A percentile compares a stretch with the other conserved stretches of the same genome.
Conservation (phyloP, 2,329 filamentous ascomycete genomes). For the Talaromyces sp. region DNA sequence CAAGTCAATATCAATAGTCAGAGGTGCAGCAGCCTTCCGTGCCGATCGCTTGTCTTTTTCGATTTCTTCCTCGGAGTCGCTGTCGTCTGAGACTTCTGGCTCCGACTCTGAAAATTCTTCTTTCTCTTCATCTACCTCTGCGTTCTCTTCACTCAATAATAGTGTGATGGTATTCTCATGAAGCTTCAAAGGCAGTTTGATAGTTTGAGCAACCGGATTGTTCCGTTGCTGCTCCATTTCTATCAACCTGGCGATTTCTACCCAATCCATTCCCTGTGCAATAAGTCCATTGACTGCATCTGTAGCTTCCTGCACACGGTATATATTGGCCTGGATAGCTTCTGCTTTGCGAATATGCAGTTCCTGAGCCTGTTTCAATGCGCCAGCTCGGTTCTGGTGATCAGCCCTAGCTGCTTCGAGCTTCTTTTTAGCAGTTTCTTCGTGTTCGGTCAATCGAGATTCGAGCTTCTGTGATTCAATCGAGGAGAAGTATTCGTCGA, state of each 20-base stretch:
- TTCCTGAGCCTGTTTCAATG: conserved; percentile 74
- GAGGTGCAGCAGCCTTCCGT: conserved; percentile 33
- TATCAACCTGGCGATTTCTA: conserved; percentile 81
- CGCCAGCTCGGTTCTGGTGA: conserved; percentile 79
- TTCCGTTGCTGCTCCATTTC: conserved; percentile 76
- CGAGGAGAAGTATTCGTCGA: conserved; percentile 96
- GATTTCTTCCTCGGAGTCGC: conserved; percentile 48
- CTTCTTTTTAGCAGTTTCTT: conserved; percentile 76
- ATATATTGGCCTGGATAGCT: conserved; percentile 85
- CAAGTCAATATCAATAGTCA: conserved; percentile 83
- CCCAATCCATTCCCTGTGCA: conserved; percentile 95
- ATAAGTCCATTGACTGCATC: conserved; percentile 91
- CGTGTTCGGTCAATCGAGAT: conserved; percentile 75
- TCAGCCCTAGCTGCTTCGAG: conserved; percentile 80
- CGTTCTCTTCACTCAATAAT: conserved; percentile 67
- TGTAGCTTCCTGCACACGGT: conserved; percentile 87
- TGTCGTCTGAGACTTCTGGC: conserved; percentile 45
- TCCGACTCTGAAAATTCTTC: conserved; percentile 63
- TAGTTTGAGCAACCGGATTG: conserved; percentile 83
- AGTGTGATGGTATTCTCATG: conserved; percentile 87
- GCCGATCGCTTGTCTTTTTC: conserved; percentile 25
- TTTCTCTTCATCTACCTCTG: conserved; percentile 58
- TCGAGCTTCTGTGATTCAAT: conserved; percentile 91
- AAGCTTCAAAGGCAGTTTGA: conserved; percentile 82
- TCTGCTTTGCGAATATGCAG: conserved; percentile 83